Evolutionary conservation across 1,139 yeast genomes (phyloP).

Genomic region (Magnusiomyces suaveolens): DNA sequence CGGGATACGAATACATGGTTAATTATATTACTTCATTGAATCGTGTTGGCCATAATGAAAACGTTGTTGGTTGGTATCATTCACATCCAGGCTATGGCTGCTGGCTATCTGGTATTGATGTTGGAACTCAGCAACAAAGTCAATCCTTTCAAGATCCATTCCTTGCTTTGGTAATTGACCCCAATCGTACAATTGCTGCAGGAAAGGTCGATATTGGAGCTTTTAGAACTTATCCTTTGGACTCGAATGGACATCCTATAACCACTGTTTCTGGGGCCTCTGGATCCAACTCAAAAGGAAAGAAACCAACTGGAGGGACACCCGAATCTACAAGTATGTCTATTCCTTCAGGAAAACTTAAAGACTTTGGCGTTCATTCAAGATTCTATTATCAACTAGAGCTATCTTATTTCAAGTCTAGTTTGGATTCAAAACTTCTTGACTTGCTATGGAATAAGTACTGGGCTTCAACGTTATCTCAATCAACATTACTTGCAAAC

Average conservation of each 20-base stretch:
- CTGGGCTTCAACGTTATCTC: too few relatives aligned
- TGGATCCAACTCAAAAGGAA: constrained; percentile 6
- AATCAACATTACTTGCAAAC: constrained; percentile 21
- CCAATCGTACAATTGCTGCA: too few relatives aligned
- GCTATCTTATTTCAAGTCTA: constrained; percentile 55
- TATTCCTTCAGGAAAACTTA: constrained; percentile 41
- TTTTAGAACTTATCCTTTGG: constrained; percentile 59
- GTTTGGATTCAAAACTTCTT: too few relatives aligned
- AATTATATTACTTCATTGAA: constrained; percentile 59
- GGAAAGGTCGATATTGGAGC: too few relatives aligned
- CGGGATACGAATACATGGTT: constrained; percentile 93
- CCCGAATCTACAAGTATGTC: constrained; percentile 11
- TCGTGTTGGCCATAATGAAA: constrained; percentile 42
- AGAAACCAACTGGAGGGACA: background rate
- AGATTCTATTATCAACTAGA: constrained; percentile 62
- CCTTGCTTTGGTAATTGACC: too few relatives aligned
- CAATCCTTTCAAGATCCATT: too few relatives aligned
- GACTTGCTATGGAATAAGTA: too few relatives aligned
- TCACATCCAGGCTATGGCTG: too few relatives aligned
- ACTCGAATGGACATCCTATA: constrained; percentile 23
- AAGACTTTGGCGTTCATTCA: constrained; percentile 64
- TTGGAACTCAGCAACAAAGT: constrained; percentile 70
- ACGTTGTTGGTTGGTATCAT: too few relatives aligned
- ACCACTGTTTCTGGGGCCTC: constrained; percentile 6
- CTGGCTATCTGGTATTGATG: too few relatives aligned